phyloP scores from a whole-genome alignment of 2,329 filamentous ascomycete species.

The Ophiostoma perfectum region DNA sequence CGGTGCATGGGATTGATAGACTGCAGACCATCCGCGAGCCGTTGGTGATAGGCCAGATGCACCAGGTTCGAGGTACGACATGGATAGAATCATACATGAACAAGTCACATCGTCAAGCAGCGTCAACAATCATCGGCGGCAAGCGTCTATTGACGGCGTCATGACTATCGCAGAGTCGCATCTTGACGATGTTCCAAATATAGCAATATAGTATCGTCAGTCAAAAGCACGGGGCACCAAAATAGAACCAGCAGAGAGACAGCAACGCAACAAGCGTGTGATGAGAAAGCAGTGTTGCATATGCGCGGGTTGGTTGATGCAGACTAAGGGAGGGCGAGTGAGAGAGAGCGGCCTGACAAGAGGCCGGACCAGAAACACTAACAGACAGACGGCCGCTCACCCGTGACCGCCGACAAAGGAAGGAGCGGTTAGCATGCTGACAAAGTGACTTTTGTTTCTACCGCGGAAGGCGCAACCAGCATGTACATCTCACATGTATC shows the following conservation, averaged over 20 bases:
- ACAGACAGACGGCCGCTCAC: neutral
- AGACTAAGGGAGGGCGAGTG: neutral
- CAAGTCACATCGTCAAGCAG: neutral
- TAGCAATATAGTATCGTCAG: slow-evolving; percentile 1
- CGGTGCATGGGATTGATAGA: neutral
- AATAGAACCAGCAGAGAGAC: too few species aligned
- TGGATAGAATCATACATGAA: neutral
- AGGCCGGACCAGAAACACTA: too few species aligned
- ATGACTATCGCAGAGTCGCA: neutral
- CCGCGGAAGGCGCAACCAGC: neutral
- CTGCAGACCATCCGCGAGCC: neutral
- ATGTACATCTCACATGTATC: neutral
- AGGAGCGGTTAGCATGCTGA: slow-evolving; percentile 3
- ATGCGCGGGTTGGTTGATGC: too few species aligned
- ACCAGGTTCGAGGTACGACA: neutral
- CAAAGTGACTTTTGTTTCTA: neutral
- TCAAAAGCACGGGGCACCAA: too few species aligned
- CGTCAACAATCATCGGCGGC: neutral
- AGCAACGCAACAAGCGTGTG: too few species aligned
- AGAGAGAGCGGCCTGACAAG: too few species aligned
- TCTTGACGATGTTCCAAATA: slow-evolving; percentile 1
- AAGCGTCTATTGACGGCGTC: neutral
- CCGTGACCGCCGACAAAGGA: slow-evolving; percentile 5
- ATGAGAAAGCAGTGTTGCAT: too few species aligned
- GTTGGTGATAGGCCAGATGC: neutral